Conservation (phyloP, 2,329 filamentous ascomycete species). For the Chrysoporthe puriensis region DNA sequence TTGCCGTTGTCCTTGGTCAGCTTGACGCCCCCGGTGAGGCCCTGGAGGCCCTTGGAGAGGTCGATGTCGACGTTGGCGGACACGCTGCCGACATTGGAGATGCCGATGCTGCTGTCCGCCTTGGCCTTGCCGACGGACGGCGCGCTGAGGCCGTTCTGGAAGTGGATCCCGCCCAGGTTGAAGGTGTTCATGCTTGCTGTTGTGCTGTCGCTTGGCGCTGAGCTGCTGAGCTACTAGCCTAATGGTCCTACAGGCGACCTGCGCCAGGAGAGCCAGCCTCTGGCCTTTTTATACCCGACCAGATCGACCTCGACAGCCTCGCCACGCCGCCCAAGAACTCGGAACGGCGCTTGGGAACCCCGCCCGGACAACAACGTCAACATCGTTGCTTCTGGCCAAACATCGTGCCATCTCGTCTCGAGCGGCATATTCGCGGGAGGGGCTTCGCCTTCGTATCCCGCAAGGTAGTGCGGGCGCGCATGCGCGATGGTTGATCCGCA, state of each 20-base stretch:
- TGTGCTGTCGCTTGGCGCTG: neutral
- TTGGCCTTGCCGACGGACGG: conserved; percentile 7
- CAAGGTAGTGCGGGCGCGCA: neutral
- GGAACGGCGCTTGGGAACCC: neutral
- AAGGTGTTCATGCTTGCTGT: conserved; percentile 13
- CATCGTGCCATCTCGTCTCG: neutral
- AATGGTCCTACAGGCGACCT: neutral
- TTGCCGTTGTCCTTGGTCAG: conserved; percentile 20
- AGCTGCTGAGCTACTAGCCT: neutral
- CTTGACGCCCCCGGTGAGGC: conserved; percentile 12
- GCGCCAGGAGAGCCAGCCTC: neutral
- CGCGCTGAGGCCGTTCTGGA: conserved; percentile 12
- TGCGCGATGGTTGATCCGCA: neutral
- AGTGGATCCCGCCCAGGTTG: conserved; percentile 12
- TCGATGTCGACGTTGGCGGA: conserved; percentile 7
- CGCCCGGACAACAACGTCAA: neutral
- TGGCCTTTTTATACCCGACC: neutral
- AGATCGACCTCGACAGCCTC: neutral
- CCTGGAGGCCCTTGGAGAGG: conserved; percentile 9
- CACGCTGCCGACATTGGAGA: conserved; percentile 15
- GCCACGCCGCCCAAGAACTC: neutral
- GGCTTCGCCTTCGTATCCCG: neutral
- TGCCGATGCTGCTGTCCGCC: neutral
- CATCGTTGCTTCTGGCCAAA: neutral
- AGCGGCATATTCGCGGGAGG: neutral